Evolutionary conservation across 2,329 filamentous ascomycete genomes (phyloP).

Genomic region (Colletotrichum brevisporum): DNA sequence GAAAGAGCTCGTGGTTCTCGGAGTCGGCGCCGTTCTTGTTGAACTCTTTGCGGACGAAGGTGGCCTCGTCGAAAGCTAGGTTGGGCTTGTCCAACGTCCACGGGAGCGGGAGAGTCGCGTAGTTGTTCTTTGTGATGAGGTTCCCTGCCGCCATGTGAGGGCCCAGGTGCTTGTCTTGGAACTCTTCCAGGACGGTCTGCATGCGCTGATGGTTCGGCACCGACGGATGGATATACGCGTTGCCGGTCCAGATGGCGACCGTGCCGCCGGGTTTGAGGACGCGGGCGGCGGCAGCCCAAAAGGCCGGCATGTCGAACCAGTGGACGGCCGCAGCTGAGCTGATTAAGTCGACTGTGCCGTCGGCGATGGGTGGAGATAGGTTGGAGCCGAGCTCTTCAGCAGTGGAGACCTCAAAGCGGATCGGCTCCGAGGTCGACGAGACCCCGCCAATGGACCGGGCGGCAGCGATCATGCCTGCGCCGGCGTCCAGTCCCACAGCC

Average conservation of each 20-base stretch:
- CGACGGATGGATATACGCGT: slow-evolving; percentile 47
- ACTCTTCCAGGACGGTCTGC: slow-evolving; percentile 55
- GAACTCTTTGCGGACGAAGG: slow-evolving; percentile 61
- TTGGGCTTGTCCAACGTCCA: slow-evolving; percentile 58
- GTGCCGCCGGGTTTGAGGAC: slow-evolving; percentile 67
- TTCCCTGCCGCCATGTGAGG: slow-evolving; percentile 61
- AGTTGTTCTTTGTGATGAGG: slow-evolving; percentile 54
- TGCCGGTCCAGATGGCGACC: slow-evolving; percentile 65
- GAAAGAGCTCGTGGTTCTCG: slow-evolving; percentile 47
- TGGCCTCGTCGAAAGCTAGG: slow-evolving; percentile 54
- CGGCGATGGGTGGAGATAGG: slow-evolving; percentile 47
- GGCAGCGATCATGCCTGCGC: slow-evolving; percentile 65
- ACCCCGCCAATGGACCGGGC: slow-evolving; percentile 55
- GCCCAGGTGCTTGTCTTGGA: slow-evolving; percentile 53
- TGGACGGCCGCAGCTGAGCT: slow-evolving; percentile 66
- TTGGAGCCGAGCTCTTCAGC: slow-evolving; percentile 59
- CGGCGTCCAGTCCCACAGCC: slow-evolving; percentile 66
- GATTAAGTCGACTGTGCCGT: slow-evolving; percentile 62
- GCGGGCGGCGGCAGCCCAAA: slow-evolving; percentile 62
- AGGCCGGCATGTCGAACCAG: slow-evolving; percentile 69
- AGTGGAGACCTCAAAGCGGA: slow-evolving; percentile 57
- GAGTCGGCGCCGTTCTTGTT: slow-evolving; percentile 45
- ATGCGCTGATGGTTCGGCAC: slow-evolving; percentile 58
- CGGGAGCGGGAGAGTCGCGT: slow-evolving; percentile 61
- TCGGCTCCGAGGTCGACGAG: slow-evolving; percentile 47